Evolutionary conservation across 2,329 filamentous ascomycete species (phyloP).

Genomic region (Aschersonia sp.): DNA sequence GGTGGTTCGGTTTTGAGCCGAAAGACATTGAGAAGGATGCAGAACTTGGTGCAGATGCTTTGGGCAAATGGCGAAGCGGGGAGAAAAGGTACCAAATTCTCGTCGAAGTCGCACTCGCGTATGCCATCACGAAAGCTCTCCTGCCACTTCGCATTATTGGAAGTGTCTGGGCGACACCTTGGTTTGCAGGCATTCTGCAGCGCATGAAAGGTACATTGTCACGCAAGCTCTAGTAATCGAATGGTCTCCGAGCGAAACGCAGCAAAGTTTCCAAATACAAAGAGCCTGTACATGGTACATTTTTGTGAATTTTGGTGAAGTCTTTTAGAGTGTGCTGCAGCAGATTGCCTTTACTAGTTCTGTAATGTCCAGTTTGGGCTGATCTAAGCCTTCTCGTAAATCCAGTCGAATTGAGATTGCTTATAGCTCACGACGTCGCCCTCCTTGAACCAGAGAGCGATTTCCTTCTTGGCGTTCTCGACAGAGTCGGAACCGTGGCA

Average conservation of each 20-base stretch:
- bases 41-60: constrained; percentile 12
- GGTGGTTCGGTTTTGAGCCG: constrained; percentile 58
- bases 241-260: no score
- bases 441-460: constrained; percentile 93
- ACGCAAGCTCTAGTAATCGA: constrained; percentile 9
- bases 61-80: constrained; percentile 21
- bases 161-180: constrained; percentile 83
- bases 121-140: constrained; percentile 76
- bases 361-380: no score
- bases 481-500: constrained; percentile 99
- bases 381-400: constrained; percentile 75
- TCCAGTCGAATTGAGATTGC: constrained; percentile 74
- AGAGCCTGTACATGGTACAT: background rate
- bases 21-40: constrained; percentile 9
- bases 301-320: background rate
- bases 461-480: constrained; percentile 99
- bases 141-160: constrained; percentile 61
- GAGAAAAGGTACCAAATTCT: constrained; percentile 40
- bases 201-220: constrained; percentile 17
- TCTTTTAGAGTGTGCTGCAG: background rate
- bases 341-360: background rate
- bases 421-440: constrained; percentile 79
- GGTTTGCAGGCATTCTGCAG: constrained; percentile 64
- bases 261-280: background rate
- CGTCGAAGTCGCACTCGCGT: constrained; percentile 70